Evolutionary conservation across 352 stramenopile species (phyloP), one percentile per base, ranked within the genome.

Genomic region (Peronospora destructor): DNA sequence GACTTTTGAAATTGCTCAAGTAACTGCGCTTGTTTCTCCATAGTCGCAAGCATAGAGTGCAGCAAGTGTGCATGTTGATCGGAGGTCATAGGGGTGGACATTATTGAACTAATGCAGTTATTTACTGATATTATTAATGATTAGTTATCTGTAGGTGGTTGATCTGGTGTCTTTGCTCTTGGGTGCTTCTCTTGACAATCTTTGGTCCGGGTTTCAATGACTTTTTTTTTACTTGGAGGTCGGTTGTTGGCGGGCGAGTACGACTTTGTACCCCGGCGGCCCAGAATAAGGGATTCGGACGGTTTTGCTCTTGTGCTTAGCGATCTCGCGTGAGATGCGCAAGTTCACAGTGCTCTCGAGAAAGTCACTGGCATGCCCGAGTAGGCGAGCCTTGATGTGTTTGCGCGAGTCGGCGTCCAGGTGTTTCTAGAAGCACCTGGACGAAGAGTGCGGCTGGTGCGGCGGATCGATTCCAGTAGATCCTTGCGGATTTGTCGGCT

Each of bases 41-140:
- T 43, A 13, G 37, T 43, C 19, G 37, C 37, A 43, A 26, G 17
- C 37, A 43, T 43, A 10, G 37, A 26, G 4, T 29, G 17, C 37
- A 43, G 17, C 37, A 43, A n/a, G 1, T 43, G 37, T 26, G 17
- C 37, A 43, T 43, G 37, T 16, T 13, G 37, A 43, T 29, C 37
- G 37, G 38, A 45, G n/a, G 23, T 45, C 38, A 45, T 45, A 2
- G 21, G 16, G 19, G 38, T 32, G 11, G 21, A 33, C 17, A 45
- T 45, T 30, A 19, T 45, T 2, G 6, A 45, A 29, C 19, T 43
- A 33, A 33, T 45, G 7, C 17, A 45, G 17, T 33, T n/a, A 32
- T 19, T 32, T 19, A 45, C 1, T 33, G 38, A 45, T 45, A 45
- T 45, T n/a, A n/a, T n/a, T 45, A 45, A 45, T 19, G 19, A 17